phyloP scores from a whole-genome alignment of 1,284 basidiomycete genomes.

The Abortiporus biennis region DNA sequence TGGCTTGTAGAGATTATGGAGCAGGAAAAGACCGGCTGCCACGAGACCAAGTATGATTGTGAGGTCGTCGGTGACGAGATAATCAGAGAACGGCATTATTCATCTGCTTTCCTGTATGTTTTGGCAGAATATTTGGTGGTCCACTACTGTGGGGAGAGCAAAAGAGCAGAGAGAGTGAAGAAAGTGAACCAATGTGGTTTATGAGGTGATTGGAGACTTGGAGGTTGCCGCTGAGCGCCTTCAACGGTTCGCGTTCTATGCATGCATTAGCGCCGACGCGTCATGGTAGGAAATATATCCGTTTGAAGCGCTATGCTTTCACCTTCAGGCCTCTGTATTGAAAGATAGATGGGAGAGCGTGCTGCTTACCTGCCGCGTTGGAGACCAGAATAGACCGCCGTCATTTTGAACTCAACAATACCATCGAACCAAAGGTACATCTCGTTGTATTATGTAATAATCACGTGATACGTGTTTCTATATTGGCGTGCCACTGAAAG shows the following conservation, averaged over 20 bases:
- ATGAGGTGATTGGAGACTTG: not conserved
- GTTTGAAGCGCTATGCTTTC: too few relatives aligned
- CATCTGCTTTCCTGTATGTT: not conserved
- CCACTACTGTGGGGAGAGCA: not conserved
- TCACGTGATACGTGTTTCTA: slow-evolving; percentile 19
- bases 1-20: slow-evolving; percentile 71
- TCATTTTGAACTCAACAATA: too few relatives aligned
- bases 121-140: too few relatives aligned
- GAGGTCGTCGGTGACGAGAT: slow-evolving; percentile 68
- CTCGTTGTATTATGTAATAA: too few relatives aligned
- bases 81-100: slow-evolving; percentile 40
- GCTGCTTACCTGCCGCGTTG: too few relatives aligned
- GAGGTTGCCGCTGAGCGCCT: not conserved
- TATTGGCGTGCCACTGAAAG: slow-evolving; percentile 9
- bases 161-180: slow-evolving; percentile 1
- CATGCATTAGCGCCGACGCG: not conserved
- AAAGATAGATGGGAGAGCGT: too few relatives aligned
- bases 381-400: too few relatives aligned
- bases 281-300: not conserved
- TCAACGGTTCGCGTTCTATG: too few relatives aligned
- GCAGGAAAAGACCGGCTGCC: slow-evolving; percentile 64
- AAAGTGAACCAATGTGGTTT: not conserved
- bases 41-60: slow-evolving; percentile 70
- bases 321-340: too few relatives aligned
- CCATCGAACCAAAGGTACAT: too few relatives aligned